Percentiles rank a stretch among this genome's conserved stretches.
These are phyloP conservation scores for Aureobasidium sp. DNA, from an alignment of 2,329 filamentous ascomycete genomes.

Conservation along the genomic window DNA sequence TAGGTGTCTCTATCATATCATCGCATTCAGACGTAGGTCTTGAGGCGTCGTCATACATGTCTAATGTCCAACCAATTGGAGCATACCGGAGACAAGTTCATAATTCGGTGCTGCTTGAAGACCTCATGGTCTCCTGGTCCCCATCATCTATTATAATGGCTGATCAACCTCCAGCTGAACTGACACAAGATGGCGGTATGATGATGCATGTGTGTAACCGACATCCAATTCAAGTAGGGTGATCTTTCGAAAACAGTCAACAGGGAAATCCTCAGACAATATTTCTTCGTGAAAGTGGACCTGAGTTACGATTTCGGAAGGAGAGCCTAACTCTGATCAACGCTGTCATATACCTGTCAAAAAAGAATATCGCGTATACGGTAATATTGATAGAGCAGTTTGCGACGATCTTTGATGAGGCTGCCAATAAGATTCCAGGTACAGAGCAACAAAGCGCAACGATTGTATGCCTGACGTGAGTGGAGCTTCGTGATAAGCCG, in stretches of 20 bases:
- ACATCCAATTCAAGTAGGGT: neutral
- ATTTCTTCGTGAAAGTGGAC: neutral
- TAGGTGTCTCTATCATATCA: neutral
- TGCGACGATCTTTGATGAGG: neutral
- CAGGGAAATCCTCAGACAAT: constrained; percentile 4
- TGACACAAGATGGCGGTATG: neutral
- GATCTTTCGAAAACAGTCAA: neutral
- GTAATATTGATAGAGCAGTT: neutral
- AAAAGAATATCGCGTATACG: neutral
- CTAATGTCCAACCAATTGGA: neutral
- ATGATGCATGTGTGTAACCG: neutral
- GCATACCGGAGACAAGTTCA: neutral
- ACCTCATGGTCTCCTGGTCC: neutral
- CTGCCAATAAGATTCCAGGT: neutral
- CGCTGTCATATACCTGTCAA: neutral
- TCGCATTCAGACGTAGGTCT: neutral
- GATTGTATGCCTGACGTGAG: neutral
- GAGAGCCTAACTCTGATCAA: neutral
- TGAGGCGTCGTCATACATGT: neutral
- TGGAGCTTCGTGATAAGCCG: neutral
- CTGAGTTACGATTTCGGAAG: neutral
- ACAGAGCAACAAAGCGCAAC: neutral
- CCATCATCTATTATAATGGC: neutral
- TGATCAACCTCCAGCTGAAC: neutral
- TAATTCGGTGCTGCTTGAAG: neutral